phyloP scores from a whole-genome alignment of 2,329 filamentous ascomycete genomes.

The Leptographium galeiforme region DNA sequence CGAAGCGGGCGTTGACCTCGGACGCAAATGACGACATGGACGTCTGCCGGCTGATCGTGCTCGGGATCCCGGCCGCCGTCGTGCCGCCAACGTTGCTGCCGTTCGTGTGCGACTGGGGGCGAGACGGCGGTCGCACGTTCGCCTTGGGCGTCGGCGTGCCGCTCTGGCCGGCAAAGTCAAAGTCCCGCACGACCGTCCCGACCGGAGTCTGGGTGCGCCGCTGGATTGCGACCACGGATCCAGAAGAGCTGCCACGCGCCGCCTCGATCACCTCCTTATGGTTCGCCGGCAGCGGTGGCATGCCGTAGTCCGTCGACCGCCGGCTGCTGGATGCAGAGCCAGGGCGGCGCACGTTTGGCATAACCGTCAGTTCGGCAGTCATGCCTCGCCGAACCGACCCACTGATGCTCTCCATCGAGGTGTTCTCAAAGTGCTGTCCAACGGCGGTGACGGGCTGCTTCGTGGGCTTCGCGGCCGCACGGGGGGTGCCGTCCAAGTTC shows the following conservation, averaged over 20 bases:
- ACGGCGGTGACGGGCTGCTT: not conserved
- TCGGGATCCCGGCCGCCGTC: not conserved
- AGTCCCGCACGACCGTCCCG: not conserved
- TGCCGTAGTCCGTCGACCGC: slow-evolving; percentile 21
- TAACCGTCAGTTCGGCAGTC: slow-evolving; percentile 18
- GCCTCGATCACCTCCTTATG: slow-evolving; percentile 78
- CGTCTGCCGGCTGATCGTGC: slow-evolving; percentile 45
- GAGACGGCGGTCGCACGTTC: slow-evolving; percentile 30
- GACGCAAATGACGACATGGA: slow-evolving; percentile 94
- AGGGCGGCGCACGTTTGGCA: slow-evolving; percentile 37
- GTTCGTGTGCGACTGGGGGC: slow-evolving; percentile 18
- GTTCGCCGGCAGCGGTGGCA: slow-evolving; percentile 67
- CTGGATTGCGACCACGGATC: slow-evolving; percentile 10
- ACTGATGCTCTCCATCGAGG: slow-evolving; percentile 35
- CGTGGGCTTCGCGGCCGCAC: not conserved
- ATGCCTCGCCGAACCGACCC: slow-evolving; percentile 28
- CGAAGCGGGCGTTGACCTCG: slow-evolving; percentile 84
- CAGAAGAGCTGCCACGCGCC: slow-evolving; percentile 46
- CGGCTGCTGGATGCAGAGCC: slow-evolving; percentile 59
- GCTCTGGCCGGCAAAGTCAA: slow-evolving; percentile 10
- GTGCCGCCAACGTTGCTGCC: slow-evolving; percentile 4
- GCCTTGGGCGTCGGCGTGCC: slow-evolving; percentile 46
- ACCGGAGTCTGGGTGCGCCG: slow-evolving; percentile 7
- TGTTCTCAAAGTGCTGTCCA: slow-evolving; percentile 22
- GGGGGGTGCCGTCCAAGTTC: not conserved